These are phyloP conservation scores for Clonostachys rhizophaga DNA, from an alignment of 2,329 filamentous ascomycete species.

Conservation along the genomic window DNA sequence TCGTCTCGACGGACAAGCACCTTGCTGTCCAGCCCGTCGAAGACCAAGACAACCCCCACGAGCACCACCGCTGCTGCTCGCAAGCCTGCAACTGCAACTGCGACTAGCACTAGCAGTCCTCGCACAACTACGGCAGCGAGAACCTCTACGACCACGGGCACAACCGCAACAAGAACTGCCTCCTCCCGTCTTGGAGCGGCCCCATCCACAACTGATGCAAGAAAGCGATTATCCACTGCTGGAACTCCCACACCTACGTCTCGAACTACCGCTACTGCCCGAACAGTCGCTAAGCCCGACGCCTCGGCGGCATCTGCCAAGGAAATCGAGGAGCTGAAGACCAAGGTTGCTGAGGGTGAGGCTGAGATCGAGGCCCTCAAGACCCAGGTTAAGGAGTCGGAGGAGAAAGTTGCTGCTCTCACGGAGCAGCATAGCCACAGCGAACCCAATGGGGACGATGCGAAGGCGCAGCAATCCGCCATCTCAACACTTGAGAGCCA, in stretches of 20 bases:
- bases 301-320: slow-evolving; percentile 39
- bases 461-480: slow-evolving; percentile 44
- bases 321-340: slow-evolving; percentile 56
- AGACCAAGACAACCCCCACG: slow-evolving; percentile 22
- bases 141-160: slow-evolving; percentile 17
- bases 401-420: slow-evolving; percentile 51
- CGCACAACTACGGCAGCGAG: slow-evolving; percentile 23
- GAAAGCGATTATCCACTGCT: slow-evolving; percentile 52
- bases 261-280: slow-evolving; percentile 20
- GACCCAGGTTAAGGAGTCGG: slow-evolving; percentile 47
- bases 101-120: slow-evolving; percentile 16
- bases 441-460: slow-evolving; percentile 26
- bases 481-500: slow-evolving; percentile 40
- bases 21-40: slow-evolving; percentile 30
- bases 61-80: slow-evolving; percentile 22
- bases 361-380: slow-evolving; percentile 52
- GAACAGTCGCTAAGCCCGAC: slow-evolving; percentile 27
- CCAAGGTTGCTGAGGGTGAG: slow-evolving; percentile 54
- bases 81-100: slow-evolving; percentile 22
- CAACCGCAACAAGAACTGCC: slow-evolving; percentile 27
- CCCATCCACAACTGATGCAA: slow-evolving; percentile 39
- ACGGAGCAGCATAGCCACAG: slow-evolving; percentile 43
- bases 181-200: slow-evolving; percentile 27
- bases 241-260: slow-evolving; percentile 28
- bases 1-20: slow-evolving; percentile 37